Conservation (phyloP, 2,329 filamentous ascomycete genomes). For the Hortaea sp. region DNA sequence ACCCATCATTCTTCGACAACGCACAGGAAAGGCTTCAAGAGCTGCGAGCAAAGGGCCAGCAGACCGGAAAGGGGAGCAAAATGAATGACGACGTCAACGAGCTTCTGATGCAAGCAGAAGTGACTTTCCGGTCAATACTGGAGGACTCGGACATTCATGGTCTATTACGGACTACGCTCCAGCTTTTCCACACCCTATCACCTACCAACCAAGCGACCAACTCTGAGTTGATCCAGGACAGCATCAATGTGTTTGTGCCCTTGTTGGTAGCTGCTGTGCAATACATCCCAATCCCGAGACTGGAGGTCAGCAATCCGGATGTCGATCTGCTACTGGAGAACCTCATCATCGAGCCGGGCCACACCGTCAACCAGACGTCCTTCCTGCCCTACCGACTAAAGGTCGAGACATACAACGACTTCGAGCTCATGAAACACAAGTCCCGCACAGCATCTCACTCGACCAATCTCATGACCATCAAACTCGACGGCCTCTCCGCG, state of each 20-base stretch:
- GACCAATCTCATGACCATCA: constrained; percentile 61
- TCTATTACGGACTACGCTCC: constrained; percentile 55
- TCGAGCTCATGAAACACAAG: constrained; percentile 72
- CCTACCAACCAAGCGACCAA: constrained; percentile 56
- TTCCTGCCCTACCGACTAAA: constrained; percentile 81
- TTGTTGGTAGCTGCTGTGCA: constrained; percentile 67
- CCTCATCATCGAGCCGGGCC: constrained; percentile 77
- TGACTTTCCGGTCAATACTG: constrained; percentile 57
- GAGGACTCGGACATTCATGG: constrained; percentile 63
- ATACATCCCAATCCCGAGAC: constrained; percentile 76
- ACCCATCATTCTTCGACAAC: constrained; percentile 76
- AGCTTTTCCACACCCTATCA: constrained; percentile 58
- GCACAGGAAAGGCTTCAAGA: constrained; percentile 56
- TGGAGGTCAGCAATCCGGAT: constrained; percentile 77
- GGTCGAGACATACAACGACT: constrained; percentile 72
- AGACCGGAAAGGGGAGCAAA: constrained; percentile 54
- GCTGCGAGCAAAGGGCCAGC: constrained; percentile 45
- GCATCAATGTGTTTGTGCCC: constrained; percentile 71
- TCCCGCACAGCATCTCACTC: constrained; percentile 59
- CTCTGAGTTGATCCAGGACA: constrained; percentile 62
- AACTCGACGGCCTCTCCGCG: constrained; percentile 71
- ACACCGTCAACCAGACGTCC: constrained; percentile 72
- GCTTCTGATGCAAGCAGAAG: constrained; percentile 58
- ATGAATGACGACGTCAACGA: constrained; percentile 64
- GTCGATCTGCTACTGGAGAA: constrained; percentile 84